These are phyloP conservation scores for Amphichorda felina DNA, from an alignment of 2,329 filamentous ascomycete genomes.

Conservation along the genomic window DNA sequence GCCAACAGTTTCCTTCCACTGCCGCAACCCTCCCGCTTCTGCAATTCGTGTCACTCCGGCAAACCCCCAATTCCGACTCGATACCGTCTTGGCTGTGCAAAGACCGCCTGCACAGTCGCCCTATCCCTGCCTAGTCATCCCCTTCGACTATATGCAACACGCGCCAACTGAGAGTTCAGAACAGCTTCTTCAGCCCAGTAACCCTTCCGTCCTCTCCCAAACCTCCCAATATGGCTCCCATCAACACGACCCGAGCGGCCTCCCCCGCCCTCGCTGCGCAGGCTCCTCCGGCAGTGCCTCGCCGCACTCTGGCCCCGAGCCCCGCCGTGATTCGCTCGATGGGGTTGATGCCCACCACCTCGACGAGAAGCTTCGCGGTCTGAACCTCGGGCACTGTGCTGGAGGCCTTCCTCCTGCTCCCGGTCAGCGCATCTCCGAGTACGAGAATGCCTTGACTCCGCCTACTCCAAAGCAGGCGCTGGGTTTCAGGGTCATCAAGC, in stretches of 20 bases:
- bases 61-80: too few relatives aligned
- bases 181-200: conserved; percentile 24
- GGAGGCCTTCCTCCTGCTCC: conserved; percentile 19
- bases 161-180: conserved; percentile 36
- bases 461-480: conserved; percentile 32
- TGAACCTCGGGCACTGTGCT: conserved; percentile 28
- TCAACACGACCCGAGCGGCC: conserved; percentile 28
- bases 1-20: neutral
- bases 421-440: conserved; percentile 45
- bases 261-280: conserved; percentile 17
- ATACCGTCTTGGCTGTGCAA: conserved; percentile 35
- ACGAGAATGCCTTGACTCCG: conserved; percentile 46
- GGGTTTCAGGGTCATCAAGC: conserved; percentile 45
- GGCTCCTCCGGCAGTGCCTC: conserved; percentile 23
- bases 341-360: conserved; percentile 29
- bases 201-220: conserved; percentile 16
- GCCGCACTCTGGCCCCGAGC: conserved; percentile 15
- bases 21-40: neutral
- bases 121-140: conserved; percentile 15
- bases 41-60: neutral
- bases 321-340: conserved; percentile 13
- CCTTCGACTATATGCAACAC: conserved; percentile 53
- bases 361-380: conserved; percentile 36
- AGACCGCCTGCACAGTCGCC: conserved; percentile 36
- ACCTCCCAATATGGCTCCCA: conserved; percentile 46